Conservation (phyloP, 306 rosid genomes). For the Corylus heterophylla region DNA sequence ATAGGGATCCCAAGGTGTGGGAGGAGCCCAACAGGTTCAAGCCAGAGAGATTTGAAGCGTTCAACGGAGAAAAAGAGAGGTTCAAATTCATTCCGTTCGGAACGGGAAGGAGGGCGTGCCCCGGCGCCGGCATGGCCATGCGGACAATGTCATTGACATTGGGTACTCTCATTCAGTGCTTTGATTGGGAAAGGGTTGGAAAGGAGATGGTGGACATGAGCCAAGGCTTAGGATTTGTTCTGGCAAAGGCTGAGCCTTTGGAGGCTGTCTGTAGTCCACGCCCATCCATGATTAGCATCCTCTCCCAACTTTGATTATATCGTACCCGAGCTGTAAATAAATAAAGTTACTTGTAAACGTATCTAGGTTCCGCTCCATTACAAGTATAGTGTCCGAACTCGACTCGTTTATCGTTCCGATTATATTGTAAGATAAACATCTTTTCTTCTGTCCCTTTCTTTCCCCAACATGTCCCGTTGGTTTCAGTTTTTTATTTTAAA, state of each 20-base stretch:
- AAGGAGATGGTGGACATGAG: conserved; percentile 32
- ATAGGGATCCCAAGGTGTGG: conserved; percentile 40
- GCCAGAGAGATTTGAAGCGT: conserved; percentile 49
- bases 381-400: no score
- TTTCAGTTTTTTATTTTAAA: no score
- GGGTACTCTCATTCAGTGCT: conserved; percentile 35
- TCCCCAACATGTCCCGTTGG: no score
- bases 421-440: not conserved
- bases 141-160: conserved; percentile 21
- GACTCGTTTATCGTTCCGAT: no score
- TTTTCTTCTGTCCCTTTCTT: no score
- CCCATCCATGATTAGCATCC: not conserved
- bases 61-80: not conserved
- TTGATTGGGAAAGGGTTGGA: conserved; percentile 35
- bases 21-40: conserved; percentile 21
- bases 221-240: conserved; percentile 7
- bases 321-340: no score
- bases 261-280: conserved; percentile 29
- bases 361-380: no score
- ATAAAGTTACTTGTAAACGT: no score
- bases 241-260: conserved; percentile 33
- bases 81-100: conserved; percentile 37
- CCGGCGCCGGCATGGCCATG: conserved; percentile 6
- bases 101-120: conserved; percentile 22
- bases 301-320: not conserved